Percentiles rank a stretch among this genome's conserved stretches.
Evolutionary conservation across 352 stramenopile species (phyloP).

Genomic region (Globisporangium paroecandrum): DNA sequence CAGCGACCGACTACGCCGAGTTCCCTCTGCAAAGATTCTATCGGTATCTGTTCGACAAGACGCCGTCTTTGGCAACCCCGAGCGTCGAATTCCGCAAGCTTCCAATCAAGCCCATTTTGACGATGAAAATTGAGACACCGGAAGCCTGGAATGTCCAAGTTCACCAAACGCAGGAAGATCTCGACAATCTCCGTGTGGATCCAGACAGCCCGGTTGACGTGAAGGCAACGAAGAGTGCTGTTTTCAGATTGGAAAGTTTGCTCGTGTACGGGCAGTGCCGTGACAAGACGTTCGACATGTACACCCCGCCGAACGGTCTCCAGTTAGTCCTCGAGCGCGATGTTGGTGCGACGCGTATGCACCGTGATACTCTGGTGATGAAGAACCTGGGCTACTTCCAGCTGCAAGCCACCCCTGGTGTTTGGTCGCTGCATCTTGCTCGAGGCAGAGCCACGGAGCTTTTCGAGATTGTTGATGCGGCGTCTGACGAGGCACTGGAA

Average conservation of each 20-base stretch:
- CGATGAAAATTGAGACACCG: conserved; percentile 91
- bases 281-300: conserved; percentile 78
- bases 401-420: conserved; percentile 94
- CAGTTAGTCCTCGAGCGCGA: conserved; percentile 88
- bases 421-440: conserved; percentile 92
- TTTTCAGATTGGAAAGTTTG: conserved; percentile 87
- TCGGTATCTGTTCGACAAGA: conserved; percentile 83
- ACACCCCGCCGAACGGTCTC: conserved; percentile 85
- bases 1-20: conserved; percentile 65
- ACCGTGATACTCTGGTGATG: conserved; percentile 98
- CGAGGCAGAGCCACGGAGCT: conserved; percentile 67
- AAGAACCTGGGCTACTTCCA: conserved; percentile 99
- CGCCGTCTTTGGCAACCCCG: conserved; percentile 30
- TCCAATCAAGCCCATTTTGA: conserved; percentile 86
- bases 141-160: conserved; percentile 93
- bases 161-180: conserved; percentile 60
- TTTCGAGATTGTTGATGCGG: conserved; percentile 70
- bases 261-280: conserved; percentile 90
- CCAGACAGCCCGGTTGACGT: conserved; percentile 46
- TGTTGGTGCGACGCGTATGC: conserved; percentile 43
- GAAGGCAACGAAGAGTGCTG: conserved; percentile 59
- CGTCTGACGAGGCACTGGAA: conserved; percentile 36
- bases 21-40: conserved; percentile 93
- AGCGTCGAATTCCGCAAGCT: conserved; percentile 77
- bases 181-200: conserved; percentile 91